Base-by-base conservation (phyloP, 2,329 filamentous ascomycete species). In the Colletotrichum cuscutae region DNA sequence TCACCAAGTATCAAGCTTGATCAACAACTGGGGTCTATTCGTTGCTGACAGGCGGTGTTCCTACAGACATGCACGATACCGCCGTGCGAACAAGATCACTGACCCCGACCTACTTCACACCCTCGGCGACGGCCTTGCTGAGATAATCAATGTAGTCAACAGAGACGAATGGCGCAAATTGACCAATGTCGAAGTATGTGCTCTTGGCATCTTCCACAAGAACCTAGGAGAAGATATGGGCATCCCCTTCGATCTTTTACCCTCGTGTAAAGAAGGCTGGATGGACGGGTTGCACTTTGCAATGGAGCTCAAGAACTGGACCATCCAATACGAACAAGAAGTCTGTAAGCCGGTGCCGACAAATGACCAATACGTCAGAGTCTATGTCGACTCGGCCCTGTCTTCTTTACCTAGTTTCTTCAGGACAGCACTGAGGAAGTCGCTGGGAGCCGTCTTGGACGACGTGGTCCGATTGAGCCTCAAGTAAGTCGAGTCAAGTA, bases 61-160 rank as follows among this genome's bases (percentile, higher is more conserved):
- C 19, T 2, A 5, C 15, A 69, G 66, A 35, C 91, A 93, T 79
- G 79, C 81, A n/a, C 80, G 83, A 2, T 92, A 92, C 78, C 87
- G 87, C 63, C 84, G 85, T 62, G 82, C 87, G 0, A 88, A 89
- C 57, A 88, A 88, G 76, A 93, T 93, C 75, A 84, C 83, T 5
- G 88, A 92, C 53, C 84, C 86, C 19, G 91, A 93, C 75, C 86
- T 93, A 83, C 84, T 93, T 0, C 93, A 92, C 79, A 93, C 91
- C 0, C 84, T 93, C 0, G 84, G 86, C 13, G 80, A 91, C 0
- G 91, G 91, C 75, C 85, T 88, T 1, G 79, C 88, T 2, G 87
- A 92, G 74, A 88, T 89, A 0, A 78, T 85, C 9, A 80, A 85
- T 6, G 91, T 89, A 83, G 85, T 90, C 24, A 76, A 84, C 12